Base-by-base conservation (phyloP, 345 rosid genomes). In the Citrus cavaleriei region DNA sequence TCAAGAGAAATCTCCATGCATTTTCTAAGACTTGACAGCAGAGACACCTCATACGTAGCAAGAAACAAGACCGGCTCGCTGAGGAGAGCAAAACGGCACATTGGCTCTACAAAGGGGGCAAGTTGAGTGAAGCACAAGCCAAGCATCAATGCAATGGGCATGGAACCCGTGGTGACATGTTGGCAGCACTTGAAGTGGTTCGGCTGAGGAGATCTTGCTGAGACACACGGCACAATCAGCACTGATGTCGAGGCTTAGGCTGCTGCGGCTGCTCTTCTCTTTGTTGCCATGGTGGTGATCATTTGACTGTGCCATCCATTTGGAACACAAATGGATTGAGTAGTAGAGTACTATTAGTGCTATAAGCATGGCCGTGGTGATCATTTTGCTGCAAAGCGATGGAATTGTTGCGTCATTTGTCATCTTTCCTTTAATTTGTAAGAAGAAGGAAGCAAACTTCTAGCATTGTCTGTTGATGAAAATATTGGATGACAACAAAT, bases 151-250 rank as follows among this genome's bases (percentile, higher is more conserved):
- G 74, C 84, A 85, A 2, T 32, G 34, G 30, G 18, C 79, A 24
- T 85, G 87, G 70, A 85, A 85, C 19, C 77, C 55, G 34, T 85
- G 87, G 32, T 68, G 63, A n/a, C 87, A 85, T 16, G 24, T 35
- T 6, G 79, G 81, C 5, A 77, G 68, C 30, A 35, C 54, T 63
- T 72, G 72, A 4, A 73, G 28, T 10, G 68, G 70, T 32, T 77
- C 79, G 9, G 58, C 81, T 14, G 12, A 22, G 4, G 51, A 77
- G 14, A 85, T 61, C 67, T 77, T 24, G 34, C 61, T 46, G 5
- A 85, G 70, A 60, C 87, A 85, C 25, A 85, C 77, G 4, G 66
- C 71, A 42, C 79, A 78, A 18, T 78, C 75, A 5, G 62, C 71
- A 19, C 21, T 67, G 21, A 24, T 22, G 8, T n/a, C 10, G 28